A percentile compares a stretch with the other conserved stretches of the same genome.
Evolutionary conservation across 106 monocot species (phyloP).

Genomic region (Platanthera zijinensis): DNA sequence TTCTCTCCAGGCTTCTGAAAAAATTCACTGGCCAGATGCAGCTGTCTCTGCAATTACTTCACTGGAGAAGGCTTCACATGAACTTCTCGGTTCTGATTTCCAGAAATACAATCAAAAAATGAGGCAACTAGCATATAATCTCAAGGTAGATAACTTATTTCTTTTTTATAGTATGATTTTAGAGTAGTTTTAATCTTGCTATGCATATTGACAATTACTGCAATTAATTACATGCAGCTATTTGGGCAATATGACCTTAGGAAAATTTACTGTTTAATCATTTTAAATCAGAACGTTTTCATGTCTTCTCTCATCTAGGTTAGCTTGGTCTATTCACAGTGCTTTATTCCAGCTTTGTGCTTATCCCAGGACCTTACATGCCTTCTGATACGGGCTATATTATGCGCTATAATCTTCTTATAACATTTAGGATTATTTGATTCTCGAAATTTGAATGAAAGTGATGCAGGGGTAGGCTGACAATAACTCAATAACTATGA

Average conservation of each 20-base stretch:
- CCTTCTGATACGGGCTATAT: neutral
- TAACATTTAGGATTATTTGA: neutral
- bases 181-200: neutral
- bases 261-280: neutral
- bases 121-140: slow-evolving; percentile 78
- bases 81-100: slow-evolving; percentile 67
- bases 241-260: neutral
- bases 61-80: slow-evolving; percentile 71
- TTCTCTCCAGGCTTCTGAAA: slow-evolving; percentile 23
- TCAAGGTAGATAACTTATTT: slow-evolving; percentile 46
- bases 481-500: no score
- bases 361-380: neutral
- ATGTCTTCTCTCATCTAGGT: neutral
- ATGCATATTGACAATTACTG: neutral
- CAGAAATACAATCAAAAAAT: slow-evolving; percentile 95
- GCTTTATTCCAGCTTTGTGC: neutral
- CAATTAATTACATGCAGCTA: neutral
- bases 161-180: neutral
- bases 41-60: slow-evolving; percentile 53
- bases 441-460: neutral
- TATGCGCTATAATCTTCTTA: neutral
- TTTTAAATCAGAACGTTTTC: neutral
- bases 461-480: no score
- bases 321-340: neutral
- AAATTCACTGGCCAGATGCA: slow-evolving; percentile 49